Evolutionary conservation across 2,329 filamentous ascomycete species (phyloP), one percentile per base, ranked within the genome.

Genomic region (Didymella pomorum): DNA sequence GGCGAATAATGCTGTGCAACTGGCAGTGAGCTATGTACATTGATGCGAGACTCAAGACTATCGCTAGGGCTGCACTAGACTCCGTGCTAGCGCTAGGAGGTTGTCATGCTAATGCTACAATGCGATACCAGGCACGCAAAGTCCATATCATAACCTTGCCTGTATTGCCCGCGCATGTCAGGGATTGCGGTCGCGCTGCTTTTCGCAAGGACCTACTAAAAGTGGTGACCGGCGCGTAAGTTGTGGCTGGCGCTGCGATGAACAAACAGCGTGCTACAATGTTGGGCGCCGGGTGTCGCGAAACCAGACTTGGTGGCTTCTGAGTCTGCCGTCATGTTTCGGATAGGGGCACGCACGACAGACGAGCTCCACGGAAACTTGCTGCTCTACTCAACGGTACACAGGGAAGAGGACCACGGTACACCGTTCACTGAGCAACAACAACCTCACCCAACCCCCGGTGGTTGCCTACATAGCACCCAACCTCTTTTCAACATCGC

Each of bases 111-210:
- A 42, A 50, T 54, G 50, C 50, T 51, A 41, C 39, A 42, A 46
- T 33, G 51, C 46, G 31, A 49, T 42, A 58, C 14, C 50, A 50
- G 50, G 56, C 45, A 54, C 50, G 45, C 50, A 54, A 41, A 46
- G 50, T 18, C 51, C 31, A 51, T 50, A 51, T 47, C 25, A 53
- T 50, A 54, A 18, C 23, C 6, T 45, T 11, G 7, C 25, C 25
- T 50, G 26, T 42, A 46, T 46, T 26, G 16, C 23, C 45, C 41
- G 50, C 46, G 56, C 45, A 54, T 58, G 51, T 50, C 56, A 54
- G 56, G 56, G 50, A 49, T 31, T 18, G 23, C 26, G 1, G 50
- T 58, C 20, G 56, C 45, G 56, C 56, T 50, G 41, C 26, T 33
- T 25, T 46, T 20, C 20, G n/a, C 31, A 41, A 52, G 46, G 56